Base-by-base conservation (phyloP, 78 protist species). In the Monosiga brevicollis region DNA sequence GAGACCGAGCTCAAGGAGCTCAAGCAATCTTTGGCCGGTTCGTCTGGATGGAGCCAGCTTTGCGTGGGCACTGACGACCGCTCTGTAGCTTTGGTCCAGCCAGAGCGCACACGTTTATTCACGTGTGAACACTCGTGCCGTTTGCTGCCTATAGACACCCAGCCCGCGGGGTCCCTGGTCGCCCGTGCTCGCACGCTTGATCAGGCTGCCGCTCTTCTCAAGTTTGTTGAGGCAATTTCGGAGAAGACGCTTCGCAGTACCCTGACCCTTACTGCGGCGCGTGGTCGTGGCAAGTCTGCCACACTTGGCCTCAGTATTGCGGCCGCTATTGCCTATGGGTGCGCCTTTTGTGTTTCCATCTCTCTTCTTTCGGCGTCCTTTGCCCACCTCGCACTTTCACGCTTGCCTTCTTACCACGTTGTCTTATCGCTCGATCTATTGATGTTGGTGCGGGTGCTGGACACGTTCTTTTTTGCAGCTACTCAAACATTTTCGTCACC, bases 281-380 rank as follows among this genome's bases (percentile, higher is more conserved):
- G 99, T 36, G 99, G 99, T 0, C 88, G 99, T 10, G 99, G 99
- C 32, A 98, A 98, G 88, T 92, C 97, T 0, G 99, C 99, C 0
- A 95, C 99, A 23, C 84, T 98, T 35, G 99, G 99, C 29, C 75
- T 97, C 41, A 90, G 96, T 0, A 87, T 96, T 0, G 94, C 98
- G 0, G 94, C 93, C 0, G 99, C 98, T 9, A 85, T 97, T 15
- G 91, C 92, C 23, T 90, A 88, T 36, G 99, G 99, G 81, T 84
- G 26, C n/a, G 83, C 26, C 36, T 23, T 25, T 23, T n/a, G n/a
- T n/a, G n/a, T n/a, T n/a, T n/a, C n/a, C n/a, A n/a, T n/a, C n/a
- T n/a, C n/a, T n/a, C n/a, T n/a, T n/a, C n/a, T n/a, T n/a, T n/a
- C n/a, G n/a, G n/a, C n/a, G n/a, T n/a, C n/a, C n/a, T n/a, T n/a